Percentiles rank a stretch among this genome's conserved stretches.
phyloP scores from a whole-genome alignment of 768 basidiomycete species.

The Pulveroboletus ravenelii region DNA sequence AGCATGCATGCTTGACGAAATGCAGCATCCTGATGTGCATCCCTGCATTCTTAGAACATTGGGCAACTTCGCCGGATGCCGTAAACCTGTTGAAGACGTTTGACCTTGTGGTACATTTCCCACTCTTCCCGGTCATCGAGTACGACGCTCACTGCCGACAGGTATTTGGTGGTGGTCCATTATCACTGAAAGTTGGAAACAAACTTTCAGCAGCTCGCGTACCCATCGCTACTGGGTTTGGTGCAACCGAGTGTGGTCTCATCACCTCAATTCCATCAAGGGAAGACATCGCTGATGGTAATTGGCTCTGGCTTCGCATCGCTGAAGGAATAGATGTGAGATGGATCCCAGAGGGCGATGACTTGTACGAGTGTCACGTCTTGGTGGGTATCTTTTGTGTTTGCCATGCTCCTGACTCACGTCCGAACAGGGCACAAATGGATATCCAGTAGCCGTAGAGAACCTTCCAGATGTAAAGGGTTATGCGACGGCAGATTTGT shows the following conservation, averaged over 20 bases:
- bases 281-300: slow-evolving; percentile 9
- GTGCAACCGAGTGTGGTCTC: slow-evolving; percentile 19
- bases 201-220: slow-evolving; percentile 17
- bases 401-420: neutral
- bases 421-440: no score
- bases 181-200: slow-evolving; percentile 12
- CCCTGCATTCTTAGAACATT: slow-evolving; percentile 18
- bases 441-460: slow-evolving; percentile 7
- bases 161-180: slow-evolving; percentile 12
- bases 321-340: slow-evolving; percentile 16
- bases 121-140: no score
- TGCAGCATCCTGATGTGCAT: slow-evolving; percentile 10
- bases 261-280: neutral
- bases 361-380: slow-evolving; percentile 33
- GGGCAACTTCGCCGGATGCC: slow-evolving; percentile 7
- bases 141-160: neutral
- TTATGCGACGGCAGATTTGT: slow-evolving; percentile 41
- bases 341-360: slow-evolving; percentile 31
- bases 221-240: slow-evolving; percentile 8
- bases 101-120: slow-evolving; percentile 14
- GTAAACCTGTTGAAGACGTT: slow-evolving; percentile 17
- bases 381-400: slow-evolving; percentile 21
- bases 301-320: slow-evolving; percentile 14
- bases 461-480: slow-evolving; percentile 34
- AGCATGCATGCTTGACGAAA: slow-evolving; percentile 4